Evolutionary conservation across 768 basidiomycete genomes (phyloP), one percentile per base, ranked within the genome.

Genomic region (Asterophora parasitica): DNA sequence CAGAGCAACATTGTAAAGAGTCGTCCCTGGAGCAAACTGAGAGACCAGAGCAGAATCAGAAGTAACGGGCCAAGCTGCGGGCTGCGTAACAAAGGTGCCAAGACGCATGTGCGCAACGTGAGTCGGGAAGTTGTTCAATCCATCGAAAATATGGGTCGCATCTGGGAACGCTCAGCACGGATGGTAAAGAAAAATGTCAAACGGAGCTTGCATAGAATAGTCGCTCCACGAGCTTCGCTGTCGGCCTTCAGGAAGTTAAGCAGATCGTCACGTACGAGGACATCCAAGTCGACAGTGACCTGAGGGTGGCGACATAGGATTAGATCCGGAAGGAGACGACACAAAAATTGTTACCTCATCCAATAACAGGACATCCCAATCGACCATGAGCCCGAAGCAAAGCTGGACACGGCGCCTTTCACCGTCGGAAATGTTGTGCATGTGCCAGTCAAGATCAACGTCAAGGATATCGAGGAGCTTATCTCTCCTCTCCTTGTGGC

Each of bases 251-350:
- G 79, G 70, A 96, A 98, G 7, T 67, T 77, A 55, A 99, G 78
- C n/a, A 99, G 74, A 52, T 93, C 87, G 46, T 89, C 81, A 41
- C 96, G 84, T 36, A 99, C 96, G 33, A 97, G 78, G 12, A 97
- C 94, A 59, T 99, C 96, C 11, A 99, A 73, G 65, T 99, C 96
- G 15, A 98, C 95, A 1, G 95, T 98, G 46, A 95, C 92, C 90
- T 93, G 52, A 33, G 2, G 35, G 15, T 49, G 16, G n/a, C n/a
- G 48, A 42, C 16, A 38, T 19, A 39, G 38, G 12, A 32, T 46
- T 41, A 26, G 50, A 43, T 16, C 44, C 23, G 17, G 39, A 34
- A 23, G 47, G 23, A 39, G 49, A 48, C 42, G 23, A 50, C 44
- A 42, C 36, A 48, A 33, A 39, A 6, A 27, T 28, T 44, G 57